Evolutionary conservation across 179 eudicot genomes (phyloP).

Genomic region (Pouteria campechiana): DNA sequence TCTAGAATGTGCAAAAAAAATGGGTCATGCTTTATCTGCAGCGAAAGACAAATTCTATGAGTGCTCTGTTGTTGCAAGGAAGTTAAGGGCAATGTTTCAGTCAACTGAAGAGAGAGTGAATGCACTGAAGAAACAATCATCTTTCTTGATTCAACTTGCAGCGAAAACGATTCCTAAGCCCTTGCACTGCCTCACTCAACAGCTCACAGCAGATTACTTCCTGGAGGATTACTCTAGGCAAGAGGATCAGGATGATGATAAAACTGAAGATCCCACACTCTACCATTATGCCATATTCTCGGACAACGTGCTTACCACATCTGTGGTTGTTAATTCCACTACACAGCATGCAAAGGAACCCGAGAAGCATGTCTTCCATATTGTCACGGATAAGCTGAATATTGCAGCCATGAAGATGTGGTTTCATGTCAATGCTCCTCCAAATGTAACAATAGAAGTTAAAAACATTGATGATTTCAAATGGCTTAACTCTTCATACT

Average conservation of each 20-base stretch:
- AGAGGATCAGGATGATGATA: slow-evolving; percentile 36
- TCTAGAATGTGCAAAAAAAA: slow-evolving; percentile 73
- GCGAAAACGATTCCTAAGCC: slow-evolving; percentile 91
- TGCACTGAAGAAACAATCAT: slow-evolving; percentile 66
- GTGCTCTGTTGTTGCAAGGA: slow-evolving; percentile 59
- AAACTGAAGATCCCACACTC: slow-evolving; percentile 72
- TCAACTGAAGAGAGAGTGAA: slow-evolving; percentile 56
- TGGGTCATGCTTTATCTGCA: slow-evolving; percentile 75
- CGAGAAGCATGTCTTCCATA: slow-evolving; percentile 90
- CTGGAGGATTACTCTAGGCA: slow-evolving; percentile 38
- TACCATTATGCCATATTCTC: slow-evolving; percentile 96
- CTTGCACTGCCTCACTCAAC: slow-evolving; percentile 76
- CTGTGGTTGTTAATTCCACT: slow-evolving; percentile 92
- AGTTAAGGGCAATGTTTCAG: slow-evolving; percentile 92
- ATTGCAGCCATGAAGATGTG: slow-evolving; percentile 96
- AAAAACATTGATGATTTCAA: slow-evolving; percentile 80
- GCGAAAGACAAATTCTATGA: slow-evolving; percentile 87
- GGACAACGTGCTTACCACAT: slow-evolving; percentile 89
- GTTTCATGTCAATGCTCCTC: slow-evolving; percentile 76
- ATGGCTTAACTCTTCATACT: slow-evolving; percentile 95
- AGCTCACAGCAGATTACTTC: slow-evolving; percentile 69
- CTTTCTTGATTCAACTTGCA: slow-evolving; percentile 88
- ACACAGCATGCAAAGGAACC: slow-evolving; percentile 79
- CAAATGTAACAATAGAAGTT: slow-evolving; percentile 56
- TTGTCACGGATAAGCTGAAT: slow-evolving; percentile 90